These are phyloP conservation scores for Apiotrichum sp. DNA, from an alignment of 1,284 basidiomycete species.

Conservation along the genomic window DNA sequence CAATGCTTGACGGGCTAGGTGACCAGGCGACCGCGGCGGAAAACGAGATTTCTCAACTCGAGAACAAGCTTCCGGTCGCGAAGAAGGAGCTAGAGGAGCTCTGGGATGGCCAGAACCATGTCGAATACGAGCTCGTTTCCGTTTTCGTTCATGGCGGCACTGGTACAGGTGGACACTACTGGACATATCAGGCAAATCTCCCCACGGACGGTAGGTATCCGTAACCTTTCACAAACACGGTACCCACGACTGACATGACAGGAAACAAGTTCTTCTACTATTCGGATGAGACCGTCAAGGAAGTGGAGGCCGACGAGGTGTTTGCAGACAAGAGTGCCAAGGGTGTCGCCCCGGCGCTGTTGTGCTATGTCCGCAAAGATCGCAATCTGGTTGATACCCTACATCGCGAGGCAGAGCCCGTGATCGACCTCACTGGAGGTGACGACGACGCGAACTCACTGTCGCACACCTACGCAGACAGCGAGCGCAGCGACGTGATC, in stretches of 20 bases:
- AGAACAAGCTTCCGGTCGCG: conserved; percentile 54
- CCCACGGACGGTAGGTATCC: conserved; percentile 36
- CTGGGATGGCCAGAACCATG: conserved; percentile 64
- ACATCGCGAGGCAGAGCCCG: conserved; percentile 29
- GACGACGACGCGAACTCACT: not conserved
- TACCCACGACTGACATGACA: conserved; percentile 10
- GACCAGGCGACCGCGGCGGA: conserved; percentile 55
- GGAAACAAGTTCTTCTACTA: conserved; percentile 89
- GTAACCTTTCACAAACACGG: not conserved
- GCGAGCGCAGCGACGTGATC: too few relatives aligned
- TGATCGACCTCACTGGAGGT: not conserved
- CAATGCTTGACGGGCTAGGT: conserved; percentile 38
- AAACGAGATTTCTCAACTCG: conserved; percentile 59
- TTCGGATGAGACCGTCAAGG: conserved; percentile 75
- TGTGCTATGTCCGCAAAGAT: conserved; percentile 46
- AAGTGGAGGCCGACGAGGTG: conserved; percentile 36
- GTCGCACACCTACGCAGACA: too few relatives aligned
- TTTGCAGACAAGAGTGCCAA: conserved; percentile 29
- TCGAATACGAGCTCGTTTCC: conserved; percentile 83
- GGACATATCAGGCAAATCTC: conserved; percentile 45
- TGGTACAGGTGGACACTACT: conserved; percentile 44
- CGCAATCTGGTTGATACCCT: conserved; percentile 35
- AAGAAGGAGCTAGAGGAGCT: conserved; percentile 67
- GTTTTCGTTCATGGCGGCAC: conserved; percentile 94
- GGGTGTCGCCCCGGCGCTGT: conserved; percentile 44